Percentiles rank a stretch among this genome's conserved stretches.
Conservation (phyloP, 495 filamentous ascomycete genomes). For the Trichocladium uniseriatum region DNA sequence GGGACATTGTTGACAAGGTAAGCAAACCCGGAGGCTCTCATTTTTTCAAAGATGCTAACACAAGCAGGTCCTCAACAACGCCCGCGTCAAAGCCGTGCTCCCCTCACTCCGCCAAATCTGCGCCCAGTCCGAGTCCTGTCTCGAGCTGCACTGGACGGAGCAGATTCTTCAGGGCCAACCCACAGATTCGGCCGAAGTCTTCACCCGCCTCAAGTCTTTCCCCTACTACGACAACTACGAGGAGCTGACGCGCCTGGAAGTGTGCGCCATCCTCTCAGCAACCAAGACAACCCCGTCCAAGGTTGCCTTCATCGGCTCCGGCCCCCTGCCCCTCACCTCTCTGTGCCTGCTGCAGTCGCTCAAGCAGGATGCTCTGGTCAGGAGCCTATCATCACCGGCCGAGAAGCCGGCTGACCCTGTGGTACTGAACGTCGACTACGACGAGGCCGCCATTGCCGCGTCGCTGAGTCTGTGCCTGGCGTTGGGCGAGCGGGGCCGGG, state of each 20-base stretch:
- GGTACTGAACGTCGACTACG: constrained; percentile 21
- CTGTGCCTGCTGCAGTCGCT: constrained; percentile 19
- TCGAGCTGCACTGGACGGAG: constrained; percentile 21
- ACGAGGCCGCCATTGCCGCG: constrained; percentile 13
- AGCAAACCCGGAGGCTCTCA: too few relatives aligned
- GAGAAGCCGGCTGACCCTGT: neutral
- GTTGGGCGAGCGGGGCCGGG: constrained; percentile 12
- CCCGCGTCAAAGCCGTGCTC: constrained; percentile 10
- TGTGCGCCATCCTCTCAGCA: constrained; percentile 21
- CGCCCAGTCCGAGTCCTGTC: constrained; percentile 18
- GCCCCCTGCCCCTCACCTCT: constrained; percentile 23
- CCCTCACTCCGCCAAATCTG: constrained; percentile 22
- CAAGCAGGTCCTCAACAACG: constrained; percentile 14
- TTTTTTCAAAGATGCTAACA: neutral
- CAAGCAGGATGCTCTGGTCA: constrained; percentile 1
- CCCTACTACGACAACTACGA: constrained; percentile 27
- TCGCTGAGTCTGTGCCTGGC: constrained; percentile 11
- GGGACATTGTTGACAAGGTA: constrained; percentile 17
- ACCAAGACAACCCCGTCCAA: constrained; percentile 7
- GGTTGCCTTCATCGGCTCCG: constrained; percentile 27
- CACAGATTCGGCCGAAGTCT: constrained; percentile 3
- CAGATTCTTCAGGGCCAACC: constrained; percentile 6
- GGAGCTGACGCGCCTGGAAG: constrained; percentile 22
- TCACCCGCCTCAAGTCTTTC: constrained; percentile 15
- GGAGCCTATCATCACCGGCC: neutral